Base-by-base conservation (phyloP, 2,329 filamentous ascomycete genomes). In the Lachnellula arida region DNA sequence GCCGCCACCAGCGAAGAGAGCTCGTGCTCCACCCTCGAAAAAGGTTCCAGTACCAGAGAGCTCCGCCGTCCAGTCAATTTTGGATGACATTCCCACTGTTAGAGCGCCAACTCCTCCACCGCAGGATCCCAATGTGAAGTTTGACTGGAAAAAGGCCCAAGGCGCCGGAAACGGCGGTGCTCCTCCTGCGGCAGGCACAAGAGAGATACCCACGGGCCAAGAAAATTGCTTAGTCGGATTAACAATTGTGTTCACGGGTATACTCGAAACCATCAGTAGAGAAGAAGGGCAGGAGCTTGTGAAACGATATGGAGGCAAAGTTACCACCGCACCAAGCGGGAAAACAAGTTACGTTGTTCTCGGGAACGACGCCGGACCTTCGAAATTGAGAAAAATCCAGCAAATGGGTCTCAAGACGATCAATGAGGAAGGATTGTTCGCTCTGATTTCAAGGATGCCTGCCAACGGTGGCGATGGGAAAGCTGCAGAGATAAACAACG, bases 281-380 rank as follows among this genome's bases (percentile, higher is more conserved):
- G 91, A 96, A 5, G 91, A 96, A 65, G 93, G 84, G 1, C 87
- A 92, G 62, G 85, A 82, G 44, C 77, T 99, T 17, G 90, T 97
- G 55, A 99, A 99, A 72, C 85, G 87, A 60, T 95, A 97, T 70
- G 95, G 94, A 43, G 94, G 94, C 52, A 97, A 96, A 73, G 86
- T 96, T 23, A 96, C 88, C 9, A 79, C 78, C 9, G 86, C 84
- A 5, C 94, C 95, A 19, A 97, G 93, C 69, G 88, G 86, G 68
- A 97, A 96, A 73, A 99, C 95, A 0, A 94, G 82, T 67, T 99
- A 91, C 68, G 91, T 99, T 46, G 89, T 99, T 15, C 80, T 99
- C 2, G 94, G 94, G 44, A 81, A 81, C 25, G 94, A 97, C 71
- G 94, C 95, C 23, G 94, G 94, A 0, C 94, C 94, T 1, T 95